Percentiles rank a stretch among this genome's conserved stretches.
Conservation (phyloP, 208 protist species). For the Crithidia brevicula region DNA sequence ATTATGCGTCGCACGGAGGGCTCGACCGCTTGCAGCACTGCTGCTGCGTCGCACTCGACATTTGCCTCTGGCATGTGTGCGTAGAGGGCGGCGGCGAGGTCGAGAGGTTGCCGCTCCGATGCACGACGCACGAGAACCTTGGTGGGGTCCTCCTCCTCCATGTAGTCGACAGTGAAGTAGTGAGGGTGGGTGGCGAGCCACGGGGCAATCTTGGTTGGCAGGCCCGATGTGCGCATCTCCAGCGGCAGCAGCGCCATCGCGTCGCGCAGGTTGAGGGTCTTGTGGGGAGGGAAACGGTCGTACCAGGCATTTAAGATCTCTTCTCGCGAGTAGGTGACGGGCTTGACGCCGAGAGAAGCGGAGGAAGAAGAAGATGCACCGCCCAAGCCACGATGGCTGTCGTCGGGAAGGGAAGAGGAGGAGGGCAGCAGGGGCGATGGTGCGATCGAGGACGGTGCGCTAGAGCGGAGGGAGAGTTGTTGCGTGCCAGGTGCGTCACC, state of each 20-base stretch:
- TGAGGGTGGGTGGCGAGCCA: slow-evolving; percentile 63
- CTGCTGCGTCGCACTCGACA: slow-evolving; percentile 22
- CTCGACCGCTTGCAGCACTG: slow-evolving; percentile 42
- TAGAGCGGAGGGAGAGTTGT: not conserved
- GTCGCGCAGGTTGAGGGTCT: slow-evolving; percentile 60
- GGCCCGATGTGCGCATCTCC: slow-evolving; percentile 40
- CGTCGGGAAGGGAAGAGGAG: not conserved
- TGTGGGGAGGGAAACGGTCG: slow-evolving; percentile 65
- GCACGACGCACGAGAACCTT: slow-evolving; percentile 65
- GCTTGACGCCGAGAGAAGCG: not conserved
- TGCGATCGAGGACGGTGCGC: not conserved
- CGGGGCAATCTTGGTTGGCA: slow-evolving; percentile 54
- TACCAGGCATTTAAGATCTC: slow-evolving; percentile 75
- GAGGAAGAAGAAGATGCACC: not conserved
- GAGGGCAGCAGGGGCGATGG: not conserved
- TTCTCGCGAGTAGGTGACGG: slow-evolving; percentile 50
- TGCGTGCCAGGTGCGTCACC: not conserved
- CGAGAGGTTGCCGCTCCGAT: slow-evolving; percentile 67
- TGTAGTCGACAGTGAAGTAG: slow-evolving; percentile 78
- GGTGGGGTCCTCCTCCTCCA: slow-evolving; percentile 41
- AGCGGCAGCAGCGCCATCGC: slow-evolving; percentile 56
- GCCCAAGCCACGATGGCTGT: too few relatives aligned
- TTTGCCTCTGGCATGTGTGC: slow-evolving; percentile 34
- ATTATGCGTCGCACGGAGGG: slow-evolving; percentile 40
- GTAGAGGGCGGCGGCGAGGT: slow-evolving; percentile 65